These are phyloP conservation scores for Spathaspora arborariae DNA, from an alignment of 805 yeast species.

Conservation along the genomic window DNA sequence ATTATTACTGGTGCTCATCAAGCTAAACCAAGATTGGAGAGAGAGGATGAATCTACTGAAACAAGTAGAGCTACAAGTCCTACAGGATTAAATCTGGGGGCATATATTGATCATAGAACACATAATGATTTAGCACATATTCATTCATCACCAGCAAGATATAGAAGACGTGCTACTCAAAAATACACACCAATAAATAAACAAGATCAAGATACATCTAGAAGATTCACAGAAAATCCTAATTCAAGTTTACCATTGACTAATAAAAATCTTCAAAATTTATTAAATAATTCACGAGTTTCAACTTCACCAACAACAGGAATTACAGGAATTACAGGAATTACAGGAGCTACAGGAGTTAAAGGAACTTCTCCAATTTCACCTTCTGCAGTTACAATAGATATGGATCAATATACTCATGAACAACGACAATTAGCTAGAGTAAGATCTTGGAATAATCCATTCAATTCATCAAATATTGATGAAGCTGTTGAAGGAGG, in stretches of 20 bases:
- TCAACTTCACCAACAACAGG: not conserved
- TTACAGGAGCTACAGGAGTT: constrained; percentile 2
- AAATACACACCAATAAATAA: not conserved
- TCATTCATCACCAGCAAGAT: constrained; percentile 24
- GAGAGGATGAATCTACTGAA: not conserved
- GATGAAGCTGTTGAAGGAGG: not conserved
- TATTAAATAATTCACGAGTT: constrained; percentile 13
- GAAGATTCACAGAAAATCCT: constrained; percentile 6
- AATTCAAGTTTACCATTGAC: constrained; percentile 28
- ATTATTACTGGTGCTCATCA: not conserved
- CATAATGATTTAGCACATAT: constrained; percentile 24
- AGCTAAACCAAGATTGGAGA: not conserved
- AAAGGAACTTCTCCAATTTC: constrained; percentile 3
- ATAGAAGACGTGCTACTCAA: constrained; percentile 20
- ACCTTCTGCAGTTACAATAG: constrained; percentile 26
- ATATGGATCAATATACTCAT: constrained; percentile 36
- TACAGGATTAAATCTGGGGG: constrained; percentile 5
- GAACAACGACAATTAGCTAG: constrained; percentile 23
- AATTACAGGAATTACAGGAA: not conserved
- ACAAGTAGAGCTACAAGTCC: constrained; percentile 2
- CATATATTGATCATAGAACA: constrained; percentile 29
- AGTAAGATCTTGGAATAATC: constrained; percentile 9
- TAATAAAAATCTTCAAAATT: constrained; percentile 31
- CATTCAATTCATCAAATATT: not conserved
- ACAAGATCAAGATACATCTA: not conserved